Conservation (phyloP, 2,329 filamentous ascomycete species). For the Venturia carpophila region DNA sequence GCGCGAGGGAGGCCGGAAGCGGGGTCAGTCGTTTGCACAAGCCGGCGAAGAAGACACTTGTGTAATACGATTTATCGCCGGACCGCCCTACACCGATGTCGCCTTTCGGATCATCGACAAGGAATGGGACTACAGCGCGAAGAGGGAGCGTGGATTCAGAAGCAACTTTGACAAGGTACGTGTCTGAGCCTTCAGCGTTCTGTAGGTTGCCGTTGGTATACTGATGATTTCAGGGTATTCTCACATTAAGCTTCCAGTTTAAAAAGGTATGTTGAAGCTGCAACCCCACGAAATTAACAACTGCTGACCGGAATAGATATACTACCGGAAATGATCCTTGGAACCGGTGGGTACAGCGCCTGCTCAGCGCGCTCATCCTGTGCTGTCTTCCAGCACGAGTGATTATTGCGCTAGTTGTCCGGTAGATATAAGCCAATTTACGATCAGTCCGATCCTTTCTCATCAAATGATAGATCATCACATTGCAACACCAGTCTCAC, state of each 20-base stretch:
- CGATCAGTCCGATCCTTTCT: constrained; percentile 1
- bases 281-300: background rate
- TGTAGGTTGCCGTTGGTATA: constrained; percentile 24
- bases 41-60: constrained; percentile 97
- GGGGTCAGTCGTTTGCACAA: constrained; percentile 85
- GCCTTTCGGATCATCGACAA: constrained; percentile 96
- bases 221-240: constrained; percentile 58
- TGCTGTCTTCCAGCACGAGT: background rate
- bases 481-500: background rate
- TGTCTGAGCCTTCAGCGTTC: background rate
- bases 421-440: constrained; percentile 4
- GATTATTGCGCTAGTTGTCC: background rate
- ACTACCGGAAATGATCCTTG: constrained; percentile 44
- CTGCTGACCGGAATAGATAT: constrained; percentile 37
- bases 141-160: constrained; percentile 86
- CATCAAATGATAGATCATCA: constrained; percentile 7
- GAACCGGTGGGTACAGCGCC: background rate
- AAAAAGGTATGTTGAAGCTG: constrained; percentile 62
- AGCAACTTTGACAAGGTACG: constrained; percentile 94
- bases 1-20: constrained; percentile 78
- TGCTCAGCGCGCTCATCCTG: background rate
- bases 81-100: constrained; percentile 92
- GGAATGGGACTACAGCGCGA: constrained; percentile 98
- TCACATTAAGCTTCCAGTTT: constrained; percentile 97
- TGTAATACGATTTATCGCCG: constrained; percentile 89